Evolutionary conservation across 2,329 filamentous ascomycete genomes (phyloP), one percentile per base, ranked within the genome.

Genomic region (Hypoxylon sp.): DNA sequence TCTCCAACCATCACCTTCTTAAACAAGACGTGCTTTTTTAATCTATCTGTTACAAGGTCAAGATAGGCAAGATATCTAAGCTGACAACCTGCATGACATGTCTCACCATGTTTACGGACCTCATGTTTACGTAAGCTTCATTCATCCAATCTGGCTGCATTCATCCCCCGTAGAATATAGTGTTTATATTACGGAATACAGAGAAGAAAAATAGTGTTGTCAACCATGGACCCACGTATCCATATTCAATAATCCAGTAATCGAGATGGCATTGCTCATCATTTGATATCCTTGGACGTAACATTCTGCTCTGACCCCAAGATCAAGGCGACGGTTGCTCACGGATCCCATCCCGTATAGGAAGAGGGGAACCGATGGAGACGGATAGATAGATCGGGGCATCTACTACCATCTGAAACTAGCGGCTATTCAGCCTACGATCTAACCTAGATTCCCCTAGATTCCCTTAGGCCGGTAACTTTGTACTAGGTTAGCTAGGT

Each of bases 31-130:
- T 20, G 37, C 53, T 34, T 49, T 53, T 47, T 65, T 59, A 66
- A 68, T 64, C 52, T 63, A 68, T 62, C 59, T 68, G 63, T 44
- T 64, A 66, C 65, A 59, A 19, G 46, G 51, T 52, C 30, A 22
- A 58, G 34, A 54, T 52, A 55, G 54, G 58, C 50, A 64, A 56
- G 46, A 53, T 55, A 61, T 28, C 11, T 20, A 41, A 8, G 50
- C 59, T 53, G 53, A 52, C 59, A 49, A 49, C 56, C 54, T 65
- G 62, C 62, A 68, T 65, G 22, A 44, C 44, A 22, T 65, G 56
- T 59, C 59, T 65, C 30, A 51, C 55, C 37, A 20, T 41, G 7
- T 37, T 26, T 49, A 28, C 47, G 32, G 24, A 34, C 26, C 19
- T 44, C 37, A 24, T 15, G 17, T 39, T 56, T 59, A 66, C 43